A percentile compares a stretch with the other conserved stretches of the same genome.
Conservation (phyloP, 2,329 filamentous ascomycete species). For the Penicillium sp. region DNA sequence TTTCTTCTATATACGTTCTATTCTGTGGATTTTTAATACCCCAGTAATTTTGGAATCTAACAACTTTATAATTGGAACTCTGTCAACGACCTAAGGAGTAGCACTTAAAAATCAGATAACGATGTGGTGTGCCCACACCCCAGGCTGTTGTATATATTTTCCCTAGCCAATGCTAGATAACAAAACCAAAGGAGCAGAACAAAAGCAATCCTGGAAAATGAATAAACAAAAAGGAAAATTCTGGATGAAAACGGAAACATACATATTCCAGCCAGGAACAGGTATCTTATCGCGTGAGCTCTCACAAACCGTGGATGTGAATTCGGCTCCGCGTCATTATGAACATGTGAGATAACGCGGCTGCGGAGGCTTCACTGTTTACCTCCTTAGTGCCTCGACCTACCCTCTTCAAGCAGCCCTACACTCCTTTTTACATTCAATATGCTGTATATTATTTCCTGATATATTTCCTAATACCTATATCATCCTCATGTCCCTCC, state of each 20-base stretch:
- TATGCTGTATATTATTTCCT: constrained; percentile 21
- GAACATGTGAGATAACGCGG: background rate
- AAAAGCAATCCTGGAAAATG: no score
- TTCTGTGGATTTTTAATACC: background rate
- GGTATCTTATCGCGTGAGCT: no score
- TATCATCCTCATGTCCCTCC: constrained; percentile 50
- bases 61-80: background rate
- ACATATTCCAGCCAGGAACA: no score
- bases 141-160: no score
- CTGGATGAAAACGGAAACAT: no score
- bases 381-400: constrained; percentile 2
- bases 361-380: constrained; percentile 4
- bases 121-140: background rate
- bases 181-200: no score
- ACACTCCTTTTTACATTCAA: constrained; percentile 11
- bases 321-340: background rate
- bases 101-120: background rate
- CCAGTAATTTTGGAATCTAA: background rate
- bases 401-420: background rate
- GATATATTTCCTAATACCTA: constrained; percentile 5
- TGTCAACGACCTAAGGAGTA: background rate
- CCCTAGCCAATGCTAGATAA: no score
- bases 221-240: no score
- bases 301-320: background rate
- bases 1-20: constrained; percentile 2